phyloP scores from a whole-genome alignment of 306 rosid genomes.

The Spatholobus suberectus region DNA sequence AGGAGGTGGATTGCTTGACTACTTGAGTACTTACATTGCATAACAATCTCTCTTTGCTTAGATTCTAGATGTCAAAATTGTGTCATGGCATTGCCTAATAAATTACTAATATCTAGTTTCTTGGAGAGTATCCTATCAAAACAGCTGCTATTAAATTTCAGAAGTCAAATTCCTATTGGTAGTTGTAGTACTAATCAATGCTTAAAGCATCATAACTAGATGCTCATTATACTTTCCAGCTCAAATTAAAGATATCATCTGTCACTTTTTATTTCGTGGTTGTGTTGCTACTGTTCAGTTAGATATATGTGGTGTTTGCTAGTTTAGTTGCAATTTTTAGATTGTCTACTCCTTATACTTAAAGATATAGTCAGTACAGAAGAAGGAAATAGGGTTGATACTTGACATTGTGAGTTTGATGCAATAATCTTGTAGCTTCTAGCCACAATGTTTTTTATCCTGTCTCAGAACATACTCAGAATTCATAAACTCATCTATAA shows the following conservation, averaged over 20 bases:
- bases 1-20: not conserved
- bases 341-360: not conserved
- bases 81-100: not conserved
- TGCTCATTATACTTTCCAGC: too few relatives aligned
- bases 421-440: not conserved
- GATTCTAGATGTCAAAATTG: slow-evolving; percentile 26
- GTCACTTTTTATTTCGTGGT: not conserved
- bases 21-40: not conserved
- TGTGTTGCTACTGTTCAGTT: not conserved
- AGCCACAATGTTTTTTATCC: not conserved
- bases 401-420: not conserved
- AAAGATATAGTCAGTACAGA: not conserved
- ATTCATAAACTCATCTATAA: not conserved
- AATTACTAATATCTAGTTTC: slow-evolving; percentile 10
- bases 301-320: not conserved
- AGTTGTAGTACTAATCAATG: too few relatives aligned
- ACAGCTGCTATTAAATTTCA: slow-evolving; percentile 15
- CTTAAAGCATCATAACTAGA: too few relatives aligned
- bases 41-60: not conserved
- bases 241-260: not conserved
- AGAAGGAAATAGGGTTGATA: not conserved
- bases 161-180: slow-evolving; percentile 4
- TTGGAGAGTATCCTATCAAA: too few relatives aligned
- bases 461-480: not conserved
- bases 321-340: not conserved